Evolutionary conservation across 768 basidiomycete species (phyloP).

Genomic region (Lyophyllum semitale): DNA sequence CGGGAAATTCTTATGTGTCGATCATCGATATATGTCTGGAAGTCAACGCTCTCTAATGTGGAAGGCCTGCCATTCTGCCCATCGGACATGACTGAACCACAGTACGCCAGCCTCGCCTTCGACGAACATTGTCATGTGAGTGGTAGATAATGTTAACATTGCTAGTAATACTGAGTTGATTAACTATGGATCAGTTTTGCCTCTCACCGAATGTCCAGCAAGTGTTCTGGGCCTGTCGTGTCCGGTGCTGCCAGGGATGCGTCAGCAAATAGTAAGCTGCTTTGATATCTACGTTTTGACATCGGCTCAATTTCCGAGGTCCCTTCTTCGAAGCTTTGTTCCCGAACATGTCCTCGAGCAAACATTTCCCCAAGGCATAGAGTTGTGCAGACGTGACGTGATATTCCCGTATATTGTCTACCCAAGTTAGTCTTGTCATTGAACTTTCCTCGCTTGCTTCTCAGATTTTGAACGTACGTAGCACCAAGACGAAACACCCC

Average conservation of each 20-base stretch:
- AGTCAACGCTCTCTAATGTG: constrained; percentile 23
- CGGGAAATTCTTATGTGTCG: constrained; percentile 34
- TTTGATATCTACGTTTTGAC: not conserved
- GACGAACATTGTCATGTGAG: constrained; percentile 23
- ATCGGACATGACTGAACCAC: constrained; percentile 35
- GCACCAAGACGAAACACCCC: constrained; percentile 11
- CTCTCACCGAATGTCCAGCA: constrained; percentile 27
- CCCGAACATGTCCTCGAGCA: constrained; percentile 27
- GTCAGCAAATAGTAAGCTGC: constrained; percentile 29
- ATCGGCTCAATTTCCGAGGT: not conserved
- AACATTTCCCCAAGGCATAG: constrained; percentile 24
- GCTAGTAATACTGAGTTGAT: not conserved
- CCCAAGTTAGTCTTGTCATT: constrained; percentile 21
- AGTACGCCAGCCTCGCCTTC: constrained; percentile 38
- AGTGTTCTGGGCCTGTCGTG: constrained; percentile 37
- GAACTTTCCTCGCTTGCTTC: not conserved
- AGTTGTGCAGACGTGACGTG: constrained; percentile 25
- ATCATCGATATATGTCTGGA: constrained; percentile 32
- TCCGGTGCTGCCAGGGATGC: constrained; percentile 38
- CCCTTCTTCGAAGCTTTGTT: constrained; percentile 26
- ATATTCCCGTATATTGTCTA: constrained; percentile 31
- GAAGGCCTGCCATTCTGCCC: constrained; percentile 35
- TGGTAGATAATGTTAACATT: constrained; percentile 1
- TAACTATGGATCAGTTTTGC: constrained; percentile 29
- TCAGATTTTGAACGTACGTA: constrained; percentile 1